Conservation (phyloP, 2,329 filamentous ascomycete species). For the Aspergillus sclerotialis region DNA sequence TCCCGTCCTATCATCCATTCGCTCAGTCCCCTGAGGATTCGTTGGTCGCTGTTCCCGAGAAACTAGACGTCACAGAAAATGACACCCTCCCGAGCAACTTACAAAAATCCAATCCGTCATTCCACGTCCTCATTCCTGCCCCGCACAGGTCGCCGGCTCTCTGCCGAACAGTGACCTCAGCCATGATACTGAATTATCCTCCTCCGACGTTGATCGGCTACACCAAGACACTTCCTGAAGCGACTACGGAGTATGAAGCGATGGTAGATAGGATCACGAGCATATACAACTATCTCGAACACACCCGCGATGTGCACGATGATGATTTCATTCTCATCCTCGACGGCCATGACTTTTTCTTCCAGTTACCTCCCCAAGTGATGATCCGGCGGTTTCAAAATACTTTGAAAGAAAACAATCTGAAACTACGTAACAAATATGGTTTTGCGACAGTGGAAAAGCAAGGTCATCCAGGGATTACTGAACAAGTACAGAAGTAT, state of each 20-base stretch:
- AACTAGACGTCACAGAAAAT: slow-evolving; percentile 15
- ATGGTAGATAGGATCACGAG: slow-evolving; percentile 41
- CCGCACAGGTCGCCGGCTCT: slow-evolving; percentile 43
- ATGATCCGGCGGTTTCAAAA: slow-evolving; percentile 57
- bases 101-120: slow-evolving; percentile 32
- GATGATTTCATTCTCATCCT: slow-evolving; percentile 58
- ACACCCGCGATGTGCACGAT: slow-evolving; percentile 43
- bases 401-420: slow-evolving; percentile 48
- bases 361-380: slow-evolving; percentile 59
- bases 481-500: slow-evolving; percentile 34
- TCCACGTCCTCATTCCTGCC: slow-evolving; percentile 52
- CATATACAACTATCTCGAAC: slow-evolving; percentile 43
- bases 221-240: slow-evolving; percentile 19
- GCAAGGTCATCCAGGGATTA: slow-evolving; percentile 9
- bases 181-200: slow-evolving; percentile 54
- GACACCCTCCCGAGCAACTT: slow-evolving; percentile 23
- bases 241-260: slow-evolving; percentile 29
- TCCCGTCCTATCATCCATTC: slow-evolving; percentile 26
- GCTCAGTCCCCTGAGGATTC: slow-evolving; percentile 24
- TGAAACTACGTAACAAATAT: slow-evolving; percentile 45
- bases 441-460: slow-evolving; percentile 27
- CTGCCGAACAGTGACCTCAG: slow-evolving; percentile 51
- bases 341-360: slow-evolving; percentile 58
- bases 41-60: slow-evolving; percentile 17
- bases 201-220: slow-evolving; percentile 50